These are phyloP conservation scores for Epichloe hybrida DNA, from an alignment of 2,329 filamentous ascomycete genomes.

Conservation along the genomic window DNA sequence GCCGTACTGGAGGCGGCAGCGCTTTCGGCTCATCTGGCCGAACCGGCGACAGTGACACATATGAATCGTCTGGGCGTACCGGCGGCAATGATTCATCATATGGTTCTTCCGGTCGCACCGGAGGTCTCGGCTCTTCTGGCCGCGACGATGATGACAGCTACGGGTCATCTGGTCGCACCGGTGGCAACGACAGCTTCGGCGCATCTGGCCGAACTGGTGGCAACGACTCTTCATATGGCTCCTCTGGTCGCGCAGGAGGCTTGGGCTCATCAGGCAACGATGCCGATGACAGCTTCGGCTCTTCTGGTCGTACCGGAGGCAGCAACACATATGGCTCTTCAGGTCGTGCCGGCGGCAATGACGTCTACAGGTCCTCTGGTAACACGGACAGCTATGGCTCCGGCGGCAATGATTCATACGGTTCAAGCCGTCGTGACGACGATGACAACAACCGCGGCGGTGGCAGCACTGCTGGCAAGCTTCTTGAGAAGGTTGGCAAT, in stretches of 20 bases:
- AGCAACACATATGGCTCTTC: constrained; percentile 2
- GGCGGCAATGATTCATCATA: constrained; percentile 9
- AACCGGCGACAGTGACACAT: constrained; percentile 7
- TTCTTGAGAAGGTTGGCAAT: constrained; percentile 44
- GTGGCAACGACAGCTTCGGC: constrained; percentile 1
- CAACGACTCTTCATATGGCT: constrained; percentile 5
- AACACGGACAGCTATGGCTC: constrained; percentile 4
- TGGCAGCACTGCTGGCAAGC: constrained; percentile 39
- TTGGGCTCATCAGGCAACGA: constrained; percentile 3
- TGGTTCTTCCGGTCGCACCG: neutral
- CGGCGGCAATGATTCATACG: constrained; percentile 3
- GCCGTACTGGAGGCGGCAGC: neutral
- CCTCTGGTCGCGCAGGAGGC: constrained; percentile 5
- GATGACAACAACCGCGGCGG: constrained; percentile 8
- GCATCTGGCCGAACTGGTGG: too few relatives aligned
- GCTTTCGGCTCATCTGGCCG: neutral
- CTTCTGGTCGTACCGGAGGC: constrained; percentile 7
- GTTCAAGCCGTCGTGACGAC: neutral
- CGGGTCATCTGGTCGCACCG: constrained; percentile 8
- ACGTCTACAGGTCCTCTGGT: constrained; percentile 7
- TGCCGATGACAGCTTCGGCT: constrained; percentile 9
- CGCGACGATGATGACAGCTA: constrained; percentile 5
- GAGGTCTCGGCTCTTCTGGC: constrained; percentile 9
- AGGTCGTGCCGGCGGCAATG: too few relatives aligned
- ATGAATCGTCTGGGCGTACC: constrained; percentile 7